Evolutionary conservation across 495 filamentous ascomycete genomes (phyloP), one percentile per base, ranked within the genome.

Genomic region (Daldinia vernicosa): DNA sequence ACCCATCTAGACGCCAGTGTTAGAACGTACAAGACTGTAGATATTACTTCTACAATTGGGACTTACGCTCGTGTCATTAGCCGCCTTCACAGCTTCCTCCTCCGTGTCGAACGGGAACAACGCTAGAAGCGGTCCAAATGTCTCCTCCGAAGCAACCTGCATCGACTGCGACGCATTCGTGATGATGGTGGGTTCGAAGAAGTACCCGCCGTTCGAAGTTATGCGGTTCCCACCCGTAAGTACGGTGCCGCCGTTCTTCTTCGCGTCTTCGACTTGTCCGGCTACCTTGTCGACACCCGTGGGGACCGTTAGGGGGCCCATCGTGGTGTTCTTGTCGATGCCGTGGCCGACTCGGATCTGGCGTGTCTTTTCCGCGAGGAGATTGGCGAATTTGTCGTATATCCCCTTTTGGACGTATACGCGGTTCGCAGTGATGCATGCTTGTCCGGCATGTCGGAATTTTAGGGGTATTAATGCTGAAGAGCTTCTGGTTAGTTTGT

Each of bases 161-260:
- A 92, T 92, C 12, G 88, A 80, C 35, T 81, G 75, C 47, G 84
- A 89, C 69, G 89, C 87, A 3, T 84, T 84, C 0, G 83, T 83
- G 70, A 93, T 83, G 67, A 93, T 85, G 0, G 91, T 92, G 0
- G 90, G 90, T 75, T 89, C 85, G 76, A 91, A 91, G 83, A 92
- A 93, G 70, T 91, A 92, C 2, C 90, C 90, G 1, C 78, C 47
- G 39, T 54, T 58, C 30, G 59, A 7, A 5, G 15, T 15, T 1
- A 77, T 24, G 6, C 87, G 68, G 32, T 82, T 80, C 0, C 85
- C 85, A 1, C 89, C 90, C 26, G 89, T 88, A 32, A 89, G 75
- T 1, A 92, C 75, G 11, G 88, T 82, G 26, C 86, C 91, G 4
- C 90, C 90, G 24, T 84, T 81, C 54, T 80, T 80, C 55, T 81